phyloP scores from a whole-genome alignment of 495 filamentous ascomycete genomes.

The Neurospora sp. region DNA sequence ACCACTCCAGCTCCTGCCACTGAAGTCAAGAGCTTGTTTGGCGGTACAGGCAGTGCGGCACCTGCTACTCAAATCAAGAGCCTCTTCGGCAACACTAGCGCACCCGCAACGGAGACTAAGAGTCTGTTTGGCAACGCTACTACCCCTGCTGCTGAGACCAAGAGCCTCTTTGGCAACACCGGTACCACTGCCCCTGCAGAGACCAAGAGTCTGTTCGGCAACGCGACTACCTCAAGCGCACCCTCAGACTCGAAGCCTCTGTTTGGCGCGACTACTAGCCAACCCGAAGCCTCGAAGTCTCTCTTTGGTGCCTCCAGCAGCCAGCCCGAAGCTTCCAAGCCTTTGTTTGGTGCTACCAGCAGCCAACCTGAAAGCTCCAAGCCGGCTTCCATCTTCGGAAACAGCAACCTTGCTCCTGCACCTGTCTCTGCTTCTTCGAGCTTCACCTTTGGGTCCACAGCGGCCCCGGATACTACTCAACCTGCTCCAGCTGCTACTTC shows the following conservation, averaged over 20 bases:
- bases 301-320: slow-evolving; percentile 14
- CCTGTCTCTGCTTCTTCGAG: slow-evolving; percentile 7
- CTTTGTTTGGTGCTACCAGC: slow-evolving; percentile 12
- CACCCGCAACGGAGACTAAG: background rate
- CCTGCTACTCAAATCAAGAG: slow-evolving; percentile 13
- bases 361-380: slow-evolving; percentile 7
- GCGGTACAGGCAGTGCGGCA: slow-evolving; percentile 3
- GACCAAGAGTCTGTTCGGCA: slow-evolving; percentile 7
- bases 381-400: slow-evolving; percentile 10
- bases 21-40: slow-evolving; percentile 12
- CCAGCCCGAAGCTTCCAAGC: slow-evolving; percentile 9
- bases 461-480: slow-evolving; percentile 16
- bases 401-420: slow-evolving; percentile 3
- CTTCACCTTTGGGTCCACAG: slow-evolving; percentile 24
- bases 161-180: slow-evolving; percentile 15
- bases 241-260: slow-evolving; percentile 11
- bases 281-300: slow-evolving; percentile 7
- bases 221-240: slow-evolving; percentile 3
- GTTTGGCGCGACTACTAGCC: slow-evolving; percentile 11
- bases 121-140: background rate
- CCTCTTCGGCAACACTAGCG: slow-evolving; percentile 11
- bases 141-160: slow-evolving; percentile 11
- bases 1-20: slow-evolving; percentile 2
- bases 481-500: slow-evolving; percentile 3
- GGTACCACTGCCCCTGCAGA: slow-evolving; percentile 3